Evolutionary conservation across 1,284 basidiomycete species (phyloP), one percentile per base, ranked within the genome.

Genomic region (Trichosporon sp.): DNA sequence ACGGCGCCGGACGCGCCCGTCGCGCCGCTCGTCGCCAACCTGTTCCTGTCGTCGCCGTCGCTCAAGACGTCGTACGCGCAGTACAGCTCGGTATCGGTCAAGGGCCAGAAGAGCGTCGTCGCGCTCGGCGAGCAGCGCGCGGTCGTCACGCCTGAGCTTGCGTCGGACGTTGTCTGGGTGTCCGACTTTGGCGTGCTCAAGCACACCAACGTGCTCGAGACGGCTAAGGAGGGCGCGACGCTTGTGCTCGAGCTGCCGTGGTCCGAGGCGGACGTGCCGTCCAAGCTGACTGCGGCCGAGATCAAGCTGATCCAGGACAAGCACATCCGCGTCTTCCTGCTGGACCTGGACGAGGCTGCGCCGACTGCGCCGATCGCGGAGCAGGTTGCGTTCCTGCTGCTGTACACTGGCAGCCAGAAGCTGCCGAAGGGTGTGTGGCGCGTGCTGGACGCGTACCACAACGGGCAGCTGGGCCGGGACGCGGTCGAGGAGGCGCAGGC

Each of bases 341-440:
- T 84, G 25, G 78, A 81, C 69, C 73, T 81, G 66, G 74, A 78
- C 65, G 65, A 75, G 23, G 44, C 74, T 11, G 71, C 74, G 31
- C 73, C 81, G 3, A 71, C 77, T 60, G 74, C 75, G 70, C 77
- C 81, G 23, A 80, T 83, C 70, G 74, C 78, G 64, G 81, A 83
- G 70, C 77, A 83, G 67, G 79, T 81, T 66, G 83, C 80, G 9
- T 84, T 84, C 80, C 75, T 84, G 47, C 78, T 84, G 25, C 77
- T 84, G 51, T 84, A 83, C 80, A 82, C 83, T 60, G 81, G 81
- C 60, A 56, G 69, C 29, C 73, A 80, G 66, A 77, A 74, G 67
- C 75, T 84, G 12, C 74, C 80, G 44, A 66, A 64, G 21, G 77
- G 77, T 47, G 75, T 84, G n/a, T 75, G 77, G 71, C 76, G 76